phyloP scores from a whole-genome alignment of 2,329 filamentous ascomycete genomes.

The Exophiala viscosa region DNA sequence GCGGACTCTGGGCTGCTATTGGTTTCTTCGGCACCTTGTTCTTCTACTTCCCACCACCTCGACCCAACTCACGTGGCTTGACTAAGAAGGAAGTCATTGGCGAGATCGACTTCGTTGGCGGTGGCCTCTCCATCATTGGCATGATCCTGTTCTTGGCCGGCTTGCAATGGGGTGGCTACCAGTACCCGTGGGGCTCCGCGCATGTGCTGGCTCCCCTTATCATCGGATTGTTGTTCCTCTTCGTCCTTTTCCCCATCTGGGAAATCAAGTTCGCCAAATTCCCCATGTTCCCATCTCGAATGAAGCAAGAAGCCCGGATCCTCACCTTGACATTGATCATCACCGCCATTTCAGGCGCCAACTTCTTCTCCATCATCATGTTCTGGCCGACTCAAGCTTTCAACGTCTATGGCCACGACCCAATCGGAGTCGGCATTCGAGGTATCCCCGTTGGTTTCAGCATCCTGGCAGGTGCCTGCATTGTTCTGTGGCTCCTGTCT shows the following conservation, averaged over 20 bases:
- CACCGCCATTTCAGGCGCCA: constrained; percentile 58
- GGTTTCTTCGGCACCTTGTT: constrained; percentile 41
- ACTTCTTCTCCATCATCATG: constrained; percentile 54
- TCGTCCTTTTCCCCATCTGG: constrained; percentile 44
- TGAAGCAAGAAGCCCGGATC: constrained; percentile 48
- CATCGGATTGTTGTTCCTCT: constrained; percentile 41
- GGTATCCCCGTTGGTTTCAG: constrained; percentile 62
- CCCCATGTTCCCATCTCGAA: constrained; percentile 44
- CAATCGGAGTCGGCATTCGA: constrained; percentile 60
- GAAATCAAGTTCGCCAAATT: constrained; percentile 45
- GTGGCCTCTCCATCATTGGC: constrained; percentile 47
- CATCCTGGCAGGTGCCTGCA: constrained; percentile 59
- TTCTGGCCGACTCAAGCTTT: constrained; percentile 64
- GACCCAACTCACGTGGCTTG: constrained; percentile 35
- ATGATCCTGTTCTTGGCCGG: constrained; percentile 48
- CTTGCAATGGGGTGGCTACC: constrained; percentile 47
- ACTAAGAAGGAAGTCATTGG: constrained; percentile 37
- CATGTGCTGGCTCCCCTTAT: constrained; percentile 47
- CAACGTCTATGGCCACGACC: constrained; percentile 65
- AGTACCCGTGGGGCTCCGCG: constrained; percentile 45
- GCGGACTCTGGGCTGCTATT: constrained; percentile 41
- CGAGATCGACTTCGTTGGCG: constrained; percentile 51
- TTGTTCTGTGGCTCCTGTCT: constrained; percentile 57
- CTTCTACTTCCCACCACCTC: constrained; percentile 47
- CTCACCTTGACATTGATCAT: constrained; percentile 54